These are phyloP conservation scores for Coelastrella sp. DNA, from an alignment of 139 green algal genomes.

Conservation along the genomic window DNA sequence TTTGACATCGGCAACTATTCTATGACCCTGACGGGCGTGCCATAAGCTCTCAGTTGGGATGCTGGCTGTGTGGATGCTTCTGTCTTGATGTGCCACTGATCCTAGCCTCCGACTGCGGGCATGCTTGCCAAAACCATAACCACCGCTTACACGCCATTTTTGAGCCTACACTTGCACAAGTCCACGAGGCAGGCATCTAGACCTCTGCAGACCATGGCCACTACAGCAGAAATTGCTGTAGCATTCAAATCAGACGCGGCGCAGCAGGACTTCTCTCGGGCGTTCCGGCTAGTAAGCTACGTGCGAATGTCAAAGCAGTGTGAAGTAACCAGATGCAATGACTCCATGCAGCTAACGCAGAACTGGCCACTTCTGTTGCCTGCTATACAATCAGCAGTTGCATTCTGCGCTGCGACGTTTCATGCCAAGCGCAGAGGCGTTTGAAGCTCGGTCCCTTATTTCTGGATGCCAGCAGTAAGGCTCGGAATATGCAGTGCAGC, in stretches of 20 bases:
- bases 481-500: not conserved
- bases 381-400: not conserved
- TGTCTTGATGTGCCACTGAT: not conserved
- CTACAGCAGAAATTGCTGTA: not conserved
- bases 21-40: too few species aligned
- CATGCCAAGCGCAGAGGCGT: too few species aligned
- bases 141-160: not conserved
- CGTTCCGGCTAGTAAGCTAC: slow-evolving; percentile 12
- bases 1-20: not conserved
- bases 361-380: too few species aligned
- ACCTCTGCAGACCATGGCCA: not conserved
- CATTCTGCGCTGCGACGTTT: too few species aligned
- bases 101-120: not conserved
- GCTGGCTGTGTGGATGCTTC: too few species aligned
- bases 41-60: too few species aligned
- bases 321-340: too few species aligned
- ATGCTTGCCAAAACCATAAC: not conserved
- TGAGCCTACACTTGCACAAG: not conserved
- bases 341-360: too few species aligned
- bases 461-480: not conserved
- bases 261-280: slow-evolving; percentile 6
- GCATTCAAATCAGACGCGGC: slow-evolving; percentile 6
- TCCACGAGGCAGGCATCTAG: not conserved
- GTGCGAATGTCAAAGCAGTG: too few species aligned
- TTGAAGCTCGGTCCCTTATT: too few species aligned